Percentiles rank a stretch among this genome's conserved stretches.
Conservation (phyloP, 202 grass and related monocot species). For the Musa balbisiana region DNA sequence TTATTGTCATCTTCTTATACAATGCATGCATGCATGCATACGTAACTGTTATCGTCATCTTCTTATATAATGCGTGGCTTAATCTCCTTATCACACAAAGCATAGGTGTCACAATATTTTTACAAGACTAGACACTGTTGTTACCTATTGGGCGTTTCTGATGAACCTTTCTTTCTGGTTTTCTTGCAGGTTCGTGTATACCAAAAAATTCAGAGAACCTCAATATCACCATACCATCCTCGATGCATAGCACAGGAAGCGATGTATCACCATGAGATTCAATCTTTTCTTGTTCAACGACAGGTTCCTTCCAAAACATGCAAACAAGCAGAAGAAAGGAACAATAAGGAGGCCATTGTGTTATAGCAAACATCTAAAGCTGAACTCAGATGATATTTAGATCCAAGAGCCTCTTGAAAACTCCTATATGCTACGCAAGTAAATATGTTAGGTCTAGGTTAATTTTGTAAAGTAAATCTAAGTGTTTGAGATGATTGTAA, state of each 20-base stretch:
- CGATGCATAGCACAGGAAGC: conserved; percentile 79
- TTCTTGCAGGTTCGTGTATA: conserved; percentile 57
- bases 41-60: no score
- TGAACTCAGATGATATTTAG: no score
- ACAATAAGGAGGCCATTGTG: background rate
- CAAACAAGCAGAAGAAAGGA: background rate
- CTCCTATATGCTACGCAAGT: no score
- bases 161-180: conserved; percentile 44
- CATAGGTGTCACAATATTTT: conserved; percentile 1
- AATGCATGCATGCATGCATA: no score
- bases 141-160: conserved; percentile 43
- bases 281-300: conserved; percentile 40
- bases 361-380: background rate
- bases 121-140: conserved; percentile 30
- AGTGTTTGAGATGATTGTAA: no score
- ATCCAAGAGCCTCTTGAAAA: no score
- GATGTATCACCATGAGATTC: conserved; percentile 37
- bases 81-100: no score
- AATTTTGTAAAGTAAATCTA: no score
- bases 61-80: no score
- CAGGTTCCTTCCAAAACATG: conserved; percentile 31
- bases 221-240: conserved; percentile 69
- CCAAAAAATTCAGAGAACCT: conserved; percentile 98
- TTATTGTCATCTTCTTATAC: no score
- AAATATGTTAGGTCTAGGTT: no score